These are phyloP conservation scores for Clitocybe nebularis DNA, from an alignment of 1,284 basidiomycete genomes.

Conservation along the genomic window DNA sequence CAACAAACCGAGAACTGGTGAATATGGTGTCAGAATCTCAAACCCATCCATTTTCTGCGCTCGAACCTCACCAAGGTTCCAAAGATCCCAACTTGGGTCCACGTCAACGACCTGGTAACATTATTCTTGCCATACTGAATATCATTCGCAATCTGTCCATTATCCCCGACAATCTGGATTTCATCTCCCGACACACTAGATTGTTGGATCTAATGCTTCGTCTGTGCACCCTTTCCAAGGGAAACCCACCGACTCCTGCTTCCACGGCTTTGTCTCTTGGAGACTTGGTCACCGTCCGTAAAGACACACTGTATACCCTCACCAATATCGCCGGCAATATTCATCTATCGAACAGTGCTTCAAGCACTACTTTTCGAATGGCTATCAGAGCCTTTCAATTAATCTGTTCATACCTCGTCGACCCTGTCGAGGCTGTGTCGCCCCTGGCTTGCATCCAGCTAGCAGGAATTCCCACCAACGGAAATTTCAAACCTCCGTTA, in stretches of 20 bases:
- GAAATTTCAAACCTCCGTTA: constrained; percentile 50
- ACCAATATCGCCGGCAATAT: constrained; percentile 60
- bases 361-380: constrained; percentile 37
- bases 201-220: constrained; percentile 68
- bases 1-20: constrained; percentile 64
- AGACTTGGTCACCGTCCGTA: constrained; percentile 73
- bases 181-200: constrained; percentile 63
- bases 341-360: constrained; percentile 39
- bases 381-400: constrained; percentile 64
- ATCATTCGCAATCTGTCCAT: constrained; percentile 86
- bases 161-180: constrained; percentile 67
- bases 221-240: constrained; percentile 50
- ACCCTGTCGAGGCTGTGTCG: constrained; percentile 62
- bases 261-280: constrained; percentile 60
- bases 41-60: constrained; percentile 52
- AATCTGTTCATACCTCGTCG: constrained; percentile 73
- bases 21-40: constrained; percentile 55
- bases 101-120: constrained; percentile 61
- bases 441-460: constrained; percentile 55
- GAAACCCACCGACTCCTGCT: constrained; percentile 36
- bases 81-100: constrained; percentile 47
- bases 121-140: constrained; percentile 71
- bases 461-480: constrained; percentile 38
- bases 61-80: constrained; percentile 43
- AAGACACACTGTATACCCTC: constrained; percentile 75